Conservation (phyloP, 495 filamentous ascomycete genomes). For the Hamigera avellanea region DNA sequence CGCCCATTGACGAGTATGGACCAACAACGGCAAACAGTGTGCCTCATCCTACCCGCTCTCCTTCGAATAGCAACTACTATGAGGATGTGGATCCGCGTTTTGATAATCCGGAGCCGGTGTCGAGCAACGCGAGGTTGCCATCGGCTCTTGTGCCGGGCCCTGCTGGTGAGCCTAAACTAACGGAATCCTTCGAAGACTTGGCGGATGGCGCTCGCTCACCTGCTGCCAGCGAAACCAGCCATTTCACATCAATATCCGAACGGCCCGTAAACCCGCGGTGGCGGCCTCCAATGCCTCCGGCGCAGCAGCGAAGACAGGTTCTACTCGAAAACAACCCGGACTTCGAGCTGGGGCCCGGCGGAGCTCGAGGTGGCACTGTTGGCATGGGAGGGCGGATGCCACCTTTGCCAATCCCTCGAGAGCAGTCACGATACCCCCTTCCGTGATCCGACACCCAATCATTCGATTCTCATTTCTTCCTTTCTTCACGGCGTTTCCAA, state of each 20-base stretch:
- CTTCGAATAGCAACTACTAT: conserved; percentile 55
- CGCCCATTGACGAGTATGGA: conserved; percentile 3
- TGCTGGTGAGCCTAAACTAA: conserved; percentile 21
- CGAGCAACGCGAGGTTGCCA: conserved; percentile 13
- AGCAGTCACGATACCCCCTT: conserved; percentile 15
- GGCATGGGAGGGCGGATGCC: conserved; percentile 19
- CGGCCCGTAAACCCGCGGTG: conserved; percentile 79
- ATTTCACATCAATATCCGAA: conserved; percentile 79
- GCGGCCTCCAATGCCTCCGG: conserved; percentile 41
- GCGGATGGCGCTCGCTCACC: conserved; percentile 59
- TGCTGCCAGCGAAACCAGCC: conserved; percentile 61
- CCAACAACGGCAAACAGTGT: not conserved
- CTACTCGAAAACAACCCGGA: conserved; percentile 63
- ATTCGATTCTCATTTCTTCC: conserved; percentile 3
- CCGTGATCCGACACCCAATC: too few species aligned
- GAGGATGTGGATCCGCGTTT: conserved; percentile 94
- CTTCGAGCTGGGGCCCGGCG: conserved; percentile 44
- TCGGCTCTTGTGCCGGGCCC: conserved; percentile 24
- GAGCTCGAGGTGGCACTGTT: conserved; percentile 10
- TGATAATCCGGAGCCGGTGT: conserved; percentile 28
- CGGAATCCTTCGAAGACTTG: conserved; percentile 38
- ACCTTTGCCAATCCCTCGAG: conserved; percentile 8
- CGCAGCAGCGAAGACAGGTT: conserved; percentile 41
- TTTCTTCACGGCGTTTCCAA: too few species aligned
- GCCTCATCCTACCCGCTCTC: conserved; percentile 25